Percentiles rank a stretch among this genome's conserved stretches.
Evolutionary conservation across 75 land plant genomes (phyloP).

Genomic region (Sequoiadendron giganteum): DNA sequence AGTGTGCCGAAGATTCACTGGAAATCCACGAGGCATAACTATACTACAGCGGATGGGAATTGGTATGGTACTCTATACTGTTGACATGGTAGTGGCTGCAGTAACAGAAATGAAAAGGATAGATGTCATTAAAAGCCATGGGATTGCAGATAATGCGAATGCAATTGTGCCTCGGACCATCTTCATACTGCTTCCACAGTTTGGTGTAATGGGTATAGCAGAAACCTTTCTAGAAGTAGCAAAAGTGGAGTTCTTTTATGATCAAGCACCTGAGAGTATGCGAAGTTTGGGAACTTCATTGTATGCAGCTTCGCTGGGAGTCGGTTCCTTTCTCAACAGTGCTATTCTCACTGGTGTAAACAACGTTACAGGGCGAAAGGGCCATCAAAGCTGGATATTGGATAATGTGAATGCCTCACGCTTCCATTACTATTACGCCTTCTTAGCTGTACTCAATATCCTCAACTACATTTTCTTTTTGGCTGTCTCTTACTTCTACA

Average conservation of each 20-base stretch:
- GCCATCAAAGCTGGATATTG: slow-evolving; percentile 71
- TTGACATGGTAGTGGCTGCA: slow-evolving; percentile 41
- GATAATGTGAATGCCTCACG: slow-evolving; percentile 13
- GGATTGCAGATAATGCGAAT: slow-evolving; percentile 8
- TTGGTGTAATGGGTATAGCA: slow-evolving; percentile 48
- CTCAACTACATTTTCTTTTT: slow-evolving; percentile 47
- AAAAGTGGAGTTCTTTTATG: slow-evolving; percentile 74
- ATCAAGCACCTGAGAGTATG: slow-evolving; percentile 61
- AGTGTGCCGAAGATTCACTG: slow-evolving; percentile 26
- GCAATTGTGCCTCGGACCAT: no score
- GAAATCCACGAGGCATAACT: slow-evolving; percentile 38
- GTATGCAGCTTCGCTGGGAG: no score
- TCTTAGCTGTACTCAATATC: slow-evolving; percentile 39
- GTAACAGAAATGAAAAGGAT: slow-evolving; percentile 35
- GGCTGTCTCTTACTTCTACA: slow-evolving; percentile 41
- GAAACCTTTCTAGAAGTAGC: slow-evolving; percentile 52
- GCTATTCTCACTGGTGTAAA: slow-evolving; percentile 55
- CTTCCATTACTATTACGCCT: slow-evolving; percentile 75
- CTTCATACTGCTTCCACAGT: slow-evolving; percentile 38
- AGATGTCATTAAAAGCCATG: slow-evolving; percentile 18
- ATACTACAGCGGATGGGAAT: slow-evolving; percentile 34
- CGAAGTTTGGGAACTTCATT: slow-evolving; percentile 15
- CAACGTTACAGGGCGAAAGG: slow-evolving; percentile 33
- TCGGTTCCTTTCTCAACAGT: not conserved
- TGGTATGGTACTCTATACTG: slow-evolving; percentile 33